phyloP scores from a whole-genome alignment of 345 rosid species.

The Sapria himalayana region DNA sequence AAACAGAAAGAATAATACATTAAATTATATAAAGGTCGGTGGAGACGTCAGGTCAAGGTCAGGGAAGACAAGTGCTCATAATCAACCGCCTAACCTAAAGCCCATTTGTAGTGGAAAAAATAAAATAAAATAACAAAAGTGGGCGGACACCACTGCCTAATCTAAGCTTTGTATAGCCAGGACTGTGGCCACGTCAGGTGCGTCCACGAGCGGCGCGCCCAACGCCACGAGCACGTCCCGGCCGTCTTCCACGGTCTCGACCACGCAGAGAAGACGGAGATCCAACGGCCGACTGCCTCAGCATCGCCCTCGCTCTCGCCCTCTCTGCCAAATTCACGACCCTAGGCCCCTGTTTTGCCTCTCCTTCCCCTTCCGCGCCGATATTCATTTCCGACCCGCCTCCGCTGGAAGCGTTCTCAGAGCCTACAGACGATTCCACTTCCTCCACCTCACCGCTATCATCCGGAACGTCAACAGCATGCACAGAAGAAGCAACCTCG shows the following conservation, averaged over 20 bases:
- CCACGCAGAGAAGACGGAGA: slow-evolving; percentile 13
- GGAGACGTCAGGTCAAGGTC: too few species aligned
- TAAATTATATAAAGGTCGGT: too few species aligned
- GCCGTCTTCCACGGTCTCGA: slow-evolving; percentile 30
- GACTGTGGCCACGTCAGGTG: slow-evolving; percentile 20
- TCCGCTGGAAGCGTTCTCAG: slow-evolving; percentile 27
- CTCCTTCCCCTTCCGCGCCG: slow-evolving; percentile 22
- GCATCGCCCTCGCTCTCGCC: slow-evolving; percentile 32
- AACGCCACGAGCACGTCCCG: slow-evolving; percentile 21
- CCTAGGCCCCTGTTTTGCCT: slow-evolving; percentile 26
- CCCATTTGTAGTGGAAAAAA: background rate
- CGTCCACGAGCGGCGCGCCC: slow-evolving; percentile 28
- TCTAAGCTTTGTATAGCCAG: slow-evolving; percentile 22
- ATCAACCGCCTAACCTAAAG: too few species aligned
- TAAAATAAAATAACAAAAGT: background rate
- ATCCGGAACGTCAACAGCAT: slow-evolving; percentile 30
- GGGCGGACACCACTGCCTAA: too few species aligned
- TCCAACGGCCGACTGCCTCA: slow-evolving; percentile 28
- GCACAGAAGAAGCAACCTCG: slow-evolving; percentile 24
- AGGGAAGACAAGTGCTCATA: too few species aligned
- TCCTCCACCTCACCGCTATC: slow-evolving; percentile 40
- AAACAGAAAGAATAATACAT: too few species aligned
- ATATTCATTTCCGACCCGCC: slow-evolving; percentile 15
- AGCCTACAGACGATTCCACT: slow-evolving; percentile 26
- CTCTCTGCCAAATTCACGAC: slow-evolving; percentile 28